phyloP scores from a whole-genome alignment of 306 rosid species.

The Mucuna pruriens region DNA sequence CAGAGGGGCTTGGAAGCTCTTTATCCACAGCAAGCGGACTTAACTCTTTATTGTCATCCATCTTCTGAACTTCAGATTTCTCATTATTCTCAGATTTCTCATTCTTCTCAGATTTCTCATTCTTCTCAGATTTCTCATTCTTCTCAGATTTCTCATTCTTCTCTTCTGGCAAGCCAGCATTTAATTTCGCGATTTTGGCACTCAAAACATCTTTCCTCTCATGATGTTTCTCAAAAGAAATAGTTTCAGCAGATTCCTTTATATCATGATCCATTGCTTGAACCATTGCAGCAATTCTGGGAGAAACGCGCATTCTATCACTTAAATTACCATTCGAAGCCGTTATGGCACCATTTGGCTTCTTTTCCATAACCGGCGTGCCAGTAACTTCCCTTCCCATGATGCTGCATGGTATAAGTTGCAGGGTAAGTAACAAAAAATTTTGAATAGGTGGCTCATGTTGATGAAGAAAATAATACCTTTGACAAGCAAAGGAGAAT shows the following conservation, averaged over 20 bases:
- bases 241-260: conserved; percentile 62
- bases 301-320: conserved; percentile 64
- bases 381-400: conserved; percentile 95
- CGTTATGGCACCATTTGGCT: conserved; percentile 48
- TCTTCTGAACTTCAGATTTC: conserved; percentile 55
- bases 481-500: conserved; percentile 6
- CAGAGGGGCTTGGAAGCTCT: conserved; percentile 52
- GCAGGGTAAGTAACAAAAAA: conserved; percentile 28
- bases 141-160: conserved; percentile 59
- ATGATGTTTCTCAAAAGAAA: conserved; percentile 45
- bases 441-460: conserved; percentile 1
- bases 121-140: conserved; percentile 62
- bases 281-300: conserved; percentile 62
- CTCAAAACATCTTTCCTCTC: conserved; percentile 57
- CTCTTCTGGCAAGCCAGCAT: conserved; percentile 48
- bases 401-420: conserved; percentile 57
- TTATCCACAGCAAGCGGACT: conserved; percentile 51
- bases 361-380: conserved; percentile 52
- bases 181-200: conserved; percentile 55
- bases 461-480: conserved; percentile 3
- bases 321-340: conserved; percentile 56
- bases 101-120: conserved; percentile 59
- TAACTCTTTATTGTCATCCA: conserved; percentile 45
- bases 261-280: conserved; percentile 67
- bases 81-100: conserved; percentile 65